These are phyloP conservation scores for Euphorbia pulcherrima DNA, from an alignment of 345 rosid genomes.

Conservation along the genomic window DNA sequence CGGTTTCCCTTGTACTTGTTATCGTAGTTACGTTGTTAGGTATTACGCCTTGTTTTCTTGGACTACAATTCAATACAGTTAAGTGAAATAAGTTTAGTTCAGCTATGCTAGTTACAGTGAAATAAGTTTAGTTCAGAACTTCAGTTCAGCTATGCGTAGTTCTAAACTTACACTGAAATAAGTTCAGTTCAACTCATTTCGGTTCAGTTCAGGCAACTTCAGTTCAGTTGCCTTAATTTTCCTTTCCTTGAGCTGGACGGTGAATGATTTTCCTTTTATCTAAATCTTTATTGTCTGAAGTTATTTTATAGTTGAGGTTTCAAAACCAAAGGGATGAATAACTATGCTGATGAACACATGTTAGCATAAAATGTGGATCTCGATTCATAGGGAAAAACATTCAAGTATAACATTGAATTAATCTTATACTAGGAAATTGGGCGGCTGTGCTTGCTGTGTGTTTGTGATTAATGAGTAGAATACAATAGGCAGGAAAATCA, in stretches of 20 bases:
- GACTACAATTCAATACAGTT: too few relatives aligned
- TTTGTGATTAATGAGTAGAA: not conserved
- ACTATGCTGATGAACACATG: not conserved
- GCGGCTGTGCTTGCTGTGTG: not conserved
- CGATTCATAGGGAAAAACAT: not conserved
- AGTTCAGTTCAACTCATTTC: too few relatives aligned
- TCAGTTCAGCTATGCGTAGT: too few relatives aligned
- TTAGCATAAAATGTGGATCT: not conserved
- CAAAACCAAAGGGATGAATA: constrained; percentile 14
- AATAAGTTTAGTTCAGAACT: too few relatives aligned
- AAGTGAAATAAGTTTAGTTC: too few relatives aligned
- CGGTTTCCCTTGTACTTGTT: not conserved
- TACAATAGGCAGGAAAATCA: not conserved
- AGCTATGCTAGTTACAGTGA: too few relatives aligned
- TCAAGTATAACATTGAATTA: not conserved
- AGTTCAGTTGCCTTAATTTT: too few relatives aligned
- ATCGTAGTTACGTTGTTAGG: too few relatives aligned
- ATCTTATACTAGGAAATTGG: not conserved
- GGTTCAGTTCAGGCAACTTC: too few relatives aligned
- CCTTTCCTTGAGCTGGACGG: constrained; percentile 5
- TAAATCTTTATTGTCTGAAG: not conserved
- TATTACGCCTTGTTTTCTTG: too few relatives aligned
- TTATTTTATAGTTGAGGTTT: not conserved
- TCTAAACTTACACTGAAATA: too few relatives aligned
- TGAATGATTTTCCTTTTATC: constrained; percentile 13